Evolutionary conservation across 108 stramenopile genomes (phyloP).

Genomic region (Skeletonema grethae): DNA sequence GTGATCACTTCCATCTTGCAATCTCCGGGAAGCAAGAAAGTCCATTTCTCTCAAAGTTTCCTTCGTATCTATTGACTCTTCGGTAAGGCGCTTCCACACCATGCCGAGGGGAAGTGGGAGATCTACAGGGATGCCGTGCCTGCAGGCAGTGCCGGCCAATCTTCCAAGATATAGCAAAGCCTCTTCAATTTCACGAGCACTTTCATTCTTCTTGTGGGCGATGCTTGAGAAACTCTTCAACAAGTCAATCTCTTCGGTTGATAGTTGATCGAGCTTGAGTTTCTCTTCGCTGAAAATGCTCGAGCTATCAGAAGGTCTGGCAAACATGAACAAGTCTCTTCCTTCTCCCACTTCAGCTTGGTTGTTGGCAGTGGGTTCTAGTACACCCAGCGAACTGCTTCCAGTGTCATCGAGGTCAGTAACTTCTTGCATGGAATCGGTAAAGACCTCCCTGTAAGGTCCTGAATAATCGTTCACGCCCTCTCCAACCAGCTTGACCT

Average conservation of each 20-base stretch:
- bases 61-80: constrained; percentile 43
- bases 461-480: constrained; percentile 99
- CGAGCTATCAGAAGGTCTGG: constrained; percentile 22
- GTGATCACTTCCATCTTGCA: constrained; percentile 18
- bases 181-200: constrained; percentile 70
- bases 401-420: constrained; percentile 50
- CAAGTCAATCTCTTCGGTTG: constrained; percentile 58
- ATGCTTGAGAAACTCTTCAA: constrained; percentile 61
- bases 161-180: constrained; percentile 89
- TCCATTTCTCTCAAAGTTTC: constrained; percentile 69
- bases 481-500: constrained; percentile 96
- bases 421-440: constrained; percentile 89
- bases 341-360: constrained; percentile 70
- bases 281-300: neutral
- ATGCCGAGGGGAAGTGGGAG: constrained; percentile 78
- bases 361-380: constrained; percentile 84
- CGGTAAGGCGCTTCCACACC: constrained; percentile 72
- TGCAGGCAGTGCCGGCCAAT: constrained; percentile 88
- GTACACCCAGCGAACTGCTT: constrained; percentile 65
- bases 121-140: constrained; percentile 89
- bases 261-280: constrained; percentile 20
- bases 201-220: constrained; percentile 55
- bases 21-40: constrained; percentile 52
- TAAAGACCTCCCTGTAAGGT: constrained; percentile 95
- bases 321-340: constrained; percentile 77